phyloP scores from a whole-genome alignment of 441 rosid genomes.

The Erodium texanum region DNA sequence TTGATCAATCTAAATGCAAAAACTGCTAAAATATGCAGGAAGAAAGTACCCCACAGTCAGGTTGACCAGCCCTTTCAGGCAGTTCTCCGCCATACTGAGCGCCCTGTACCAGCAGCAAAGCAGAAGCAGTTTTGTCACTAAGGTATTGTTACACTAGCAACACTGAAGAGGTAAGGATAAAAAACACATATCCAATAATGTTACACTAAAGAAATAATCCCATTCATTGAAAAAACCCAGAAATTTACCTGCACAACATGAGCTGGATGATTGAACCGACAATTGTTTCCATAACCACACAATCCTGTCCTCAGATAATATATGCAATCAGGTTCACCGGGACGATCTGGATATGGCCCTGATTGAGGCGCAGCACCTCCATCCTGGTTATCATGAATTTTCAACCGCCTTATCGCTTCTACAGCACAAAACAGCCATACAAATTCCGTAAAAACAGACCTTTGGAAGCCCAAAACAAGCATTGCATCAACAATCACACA shows the following conservation, averaged over 20 bases:
- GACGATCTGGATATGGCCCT: constrained; percentile 67
- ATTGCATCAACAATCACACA: constrained; percentile 6
- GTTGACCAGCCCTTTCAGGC: constrained; percentile 62
- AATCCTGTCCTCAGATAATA: constrained; percentile 69
- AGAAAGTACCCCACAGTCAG: constrained; percentile 55
- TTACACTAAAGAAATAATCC: background rate
- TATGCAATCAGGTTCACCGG: constrained; percentile 67
- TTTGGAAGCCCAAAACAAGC: constrained; percentile 6
- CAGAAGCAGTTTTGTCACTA: constrained; percentile 3
- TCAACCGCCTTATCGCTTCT: constrained; percentile 47
- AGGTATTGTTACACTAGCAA: background rate
- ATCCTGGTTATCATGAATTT: constrained; percentile 36
- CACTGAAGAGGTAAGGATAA: background rate
- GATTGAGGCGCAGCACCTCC: constrained; percentile 27
- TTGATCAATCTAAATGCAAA: background rate
- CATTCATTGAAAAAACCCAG: background rate
- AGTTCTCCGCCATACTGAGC: constrained; percentile 44
- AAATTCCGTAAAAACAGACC: background rate
- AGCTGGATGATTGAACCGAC: constrained; percentile 76
- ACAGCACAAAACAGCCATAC: constrained; percentile 11
- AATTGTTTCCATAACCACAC: constrained; percentile 68
- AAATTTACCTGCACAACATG: constrained; percentile 39
- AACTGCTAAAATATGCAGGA: background rate
- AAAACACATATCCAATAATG: background rate
- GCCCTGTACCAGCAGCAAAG: constrained; percentile 27